Evolutionary conservation across 2,329 filamentous ascomycete genomes (phyloP), one percentile per base, ranked within the genome.

Genomic region (Diplodia mutila): DNA sequence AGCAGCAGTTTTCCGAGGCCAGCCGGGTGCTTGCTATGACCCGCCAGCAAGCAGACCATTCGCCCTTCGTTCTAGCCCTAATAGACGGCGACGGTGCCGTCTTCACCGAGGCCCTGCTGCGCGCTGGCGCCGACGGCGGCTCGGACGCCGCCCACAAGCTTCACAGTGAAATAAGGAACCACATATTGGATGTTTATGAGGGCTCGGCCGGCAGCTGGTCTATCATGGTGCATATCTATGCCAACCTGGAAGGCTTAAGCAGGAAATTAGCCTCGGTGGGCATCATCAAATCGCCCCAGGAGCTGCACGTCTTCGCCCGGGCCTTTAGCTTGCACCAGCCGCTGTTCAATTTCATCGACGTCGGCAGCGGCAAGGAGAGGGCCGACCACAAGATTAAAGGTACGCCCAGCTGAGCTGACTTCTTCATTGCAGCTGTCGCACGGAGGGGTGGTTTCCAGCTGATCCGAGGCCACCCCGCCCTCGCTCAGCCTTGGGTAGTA

Each of bases 81-180:
- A 80, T 84, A 55, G 82, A 84, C 73, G 82, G 82, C n/a, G 82
- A 84, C 73, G 82, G 82, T 27, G 81, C 80, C 70, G 76, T 82
- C 64, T 84, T 84, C 70, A 76, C 82, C 64, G 80, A 84, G 69
- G 74, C 76, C 29, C 72, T 83, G 18, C 79, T 82, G 42, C 73
- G 75, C 29, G 75, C 76, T 68, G 81, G 79, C 54, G 75, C 71
- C 65, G 78, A 82, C 51, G 82, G 82, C 42, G 82, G 82, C 2
- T 81, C 81, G 4, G 81, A 83, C 63, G 81, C 81, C 53, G 82
- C 82, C 11, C 79, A 81, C 65, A 75, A 75, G 54, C 75, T 84
- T 3, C 72, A 81, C 66, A 72, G 76, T 52, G 77, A 78, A 63
- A 79, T 84, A 63, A 79, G 76, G 46, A 72, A 78, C 8, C 79